Evolutionary conservation across 192 early-diverging fungal species (phyloP).

Genomic region (Coemansia sp.): DNA sequence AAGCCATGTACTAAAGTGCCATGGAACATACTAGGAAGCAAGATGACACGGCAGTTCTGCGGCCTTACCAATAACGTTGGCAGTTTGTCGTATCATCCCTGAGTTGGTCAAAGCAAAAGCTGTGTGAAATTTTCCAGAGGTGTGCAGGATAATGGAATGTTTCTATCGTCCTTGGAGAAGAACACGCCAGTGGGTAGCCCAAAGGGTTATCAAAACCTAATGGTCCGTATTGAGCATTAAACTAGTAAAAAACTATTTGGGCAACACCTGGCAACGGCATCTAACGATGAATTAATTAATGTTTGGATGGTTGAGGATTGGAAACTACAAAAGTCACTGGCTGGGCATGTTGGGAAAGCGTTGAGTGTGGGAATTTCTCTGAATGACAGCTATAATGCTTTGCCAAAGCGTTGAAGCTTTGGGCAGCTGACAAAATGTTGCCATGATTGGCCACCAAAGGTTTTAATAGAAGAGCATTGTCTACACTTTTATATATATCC

Average conservation of each 20-base stretch:
- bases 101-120: constrained; percentile 48
- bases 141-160: constrained; percentile 69
- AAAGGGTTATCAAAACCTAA: constrained; percentile 76
- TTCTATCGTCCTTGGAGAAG: constrained; percentile 80
- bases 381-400: constrained; percentile 82
- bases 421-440: constrained; percentile 59
- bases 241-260: constrained; percentile 58
- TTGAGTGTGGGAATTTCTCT: constrained; percentile 76
- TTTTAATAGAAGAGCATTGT: neutral
- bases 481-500: neutral
- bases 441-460: neutral
- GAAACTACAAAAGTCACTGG: constrained; percentile 82
- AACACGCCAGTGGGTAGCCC: constrained; percentile 73
- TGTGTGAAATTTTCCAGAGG: constrained; percentile 77
- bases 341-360: constrained; percentile 89
- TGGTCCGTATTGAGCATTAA: constrained; percentile 85
- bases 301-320: constrained; percentile 92
- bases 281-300: constrained; percentile 89
- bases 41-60: constrained; percentile 58
- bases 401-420: constrained; percentile 97
- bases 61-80: constrained; percentile 88
- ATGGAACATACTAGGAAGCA: constrained; percentile 79
- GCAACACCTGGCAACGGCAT: constrained; percentile 72
- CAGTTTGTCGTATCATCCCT: constrained; percentile 86
- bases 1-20: constrained; percentile 76